Evolutionary conservation across 306 rosid species (phyloP).

Genomic region (Cicer pinnatifidum): DNA sequence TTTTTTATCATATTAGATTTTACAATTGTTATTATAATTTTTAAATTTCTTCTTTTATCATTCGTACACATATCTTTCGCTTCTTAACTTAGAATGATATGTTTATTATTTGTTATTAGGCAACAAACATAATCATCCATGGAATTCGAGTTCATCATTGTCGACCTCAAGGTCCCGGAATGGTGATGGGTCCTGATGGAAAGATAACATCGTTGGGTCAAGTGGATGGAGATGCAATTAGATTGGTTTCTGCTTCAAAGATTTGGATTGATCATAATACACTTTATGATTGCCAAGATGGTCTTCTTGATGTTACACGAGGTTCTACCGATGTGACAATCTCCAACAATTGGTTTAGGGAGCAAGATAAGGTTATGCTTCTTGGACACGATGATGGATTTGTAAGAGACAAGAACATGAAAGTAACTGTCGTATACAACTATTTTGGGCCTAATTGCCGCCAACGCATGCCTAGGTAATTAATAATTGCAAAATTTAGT

Average conservation of each 20-base stretch:
- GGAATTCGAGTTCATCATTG: slow-evolving; percentile 40
- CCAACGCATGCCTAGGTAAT: slow-evolving; percentile 48
- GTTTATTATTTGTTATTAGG: slow-evolving; percentile 35
- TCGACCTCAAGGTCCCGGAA: slow-evolving; percentile 43
- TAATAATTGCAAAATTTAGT: neutral
- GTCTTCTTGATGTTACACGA: slow-evolving; percentile 46
- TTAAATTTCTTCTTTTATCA: neutral
- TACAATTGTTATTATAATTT: neutral
- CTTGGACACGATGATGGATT: slow-evolving; percentile 48
- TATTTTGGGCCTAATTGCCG: slow-evolving; percentile 48
- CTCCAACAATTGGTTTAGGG: slow-evolving; percentile 49
- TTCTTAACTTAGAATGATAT: neutral
- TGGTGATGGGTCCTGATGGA: slow-evolving; percentile 46
- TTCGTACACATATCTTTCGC: neutral
- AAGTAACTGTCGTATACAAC: slow-evolving; percentile 41
- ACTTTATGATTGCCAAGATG: slow-evolving; percentile 42
- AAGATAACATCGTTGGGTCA: slow-evolving; percentile 25
- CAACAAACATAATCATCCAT: slow-evolving; percentile 42
- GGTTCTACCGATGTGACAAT: slow-evolving; percentile 46
- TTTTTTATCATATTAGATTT: neutral
- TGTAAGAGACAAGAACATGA: slow-evolving; percentile 43
- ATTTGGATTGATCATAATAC: slow-evolving; percentile 51
- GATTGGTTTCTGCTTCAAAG: slow-evolving; percentile 48
- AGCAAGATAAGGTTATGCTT: slow-evolving; percentile 49
- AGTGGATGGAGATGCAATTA: slow-evolving; percentile 48